Evolutionary conservation across 2,329 filamentous ascomycete genomes (phyloP), one percentile per base, ranked within the genome.

Genomic region (Tolypocladium nubicola): DNA sequence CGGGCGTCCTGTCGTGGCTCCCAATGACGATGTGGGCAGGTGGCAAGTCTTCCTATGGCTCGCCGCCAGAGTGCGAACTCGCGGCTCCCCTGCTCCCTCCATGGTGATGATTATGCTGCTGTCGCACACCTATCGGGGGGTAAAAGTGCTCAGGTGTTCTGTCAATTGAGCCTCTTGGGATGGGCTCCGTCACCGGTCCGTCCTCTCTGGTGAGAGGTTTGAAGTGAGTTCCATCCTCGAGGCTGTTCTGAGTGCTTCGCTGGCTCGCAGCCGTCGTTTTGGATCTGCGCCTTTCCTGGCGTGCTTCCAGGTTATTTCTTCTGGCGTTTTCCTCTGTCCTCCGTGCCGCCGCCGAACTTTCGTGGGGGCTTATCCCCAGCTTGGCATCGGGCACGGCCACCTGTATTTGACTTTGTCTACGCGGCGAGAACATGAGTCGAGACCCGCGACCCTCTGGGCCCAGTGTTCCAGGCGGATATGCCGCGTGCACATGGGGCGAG

Each of bases 131-230:
- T 6, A 8, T 39, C 5, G 5, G 14, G 4, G 53, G 55, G 35
- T 61, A 60, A 19, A 60, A 57, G 23, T 56, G 43, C 7, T 56
- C 39, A 19, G 58, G 54, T 1, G 38, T 55, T 5, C 19, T 54
- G 56, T 41, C 26, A 7, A 57, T 14, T 53, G 49, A 65, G 58
- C 19, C 62, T 60, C 37, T 64, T 54, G 4, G 57, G 39, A 50
- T 63, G 54, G 11, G 63, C 56, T 52, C 63, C 63, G 7, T 13
- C 9, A 41, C 19, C 4, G n/a, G 9, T 19, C 19, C 19, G 8
- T 19, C 40, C 16, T 21, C 40, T 21, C n/a, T 11, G n/a, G 19
- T 21, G 40, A 41, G 40, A 7, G 8, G 1, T 21, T 11, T 21
- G 19, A 4, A 2, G 19, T 21, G 40, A n/a, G 7, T 21, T 21